Evolutionary conservation across 2,329 filamentous ascomycete species (phyloP).

Genomic region (Blastomyces gilchristii): DNA sequence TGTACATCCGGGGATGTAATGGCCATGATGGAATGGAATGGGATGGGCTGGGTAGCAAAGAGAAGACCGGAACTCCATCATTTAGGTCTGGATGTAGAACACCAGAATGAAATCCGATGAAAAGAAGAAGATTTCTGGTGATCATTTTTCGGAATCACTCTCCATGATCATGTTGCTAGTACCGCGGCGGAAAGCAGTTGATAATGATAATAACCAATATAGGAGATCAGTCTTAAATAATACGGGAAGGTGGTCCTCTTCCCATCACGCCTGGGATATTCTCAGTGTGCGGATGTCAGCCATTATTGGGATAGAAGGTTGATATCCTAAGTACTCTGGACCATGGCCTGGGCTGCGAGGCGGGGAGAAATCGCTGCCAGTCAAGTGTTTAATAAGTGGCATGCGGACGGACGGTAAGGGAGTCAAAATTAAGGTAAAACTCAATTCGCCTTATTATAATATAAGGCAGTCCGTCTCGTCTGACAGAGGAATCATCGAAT

Average conservation of each 20-base stretch:
- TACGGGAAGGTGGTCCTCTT: not conserved
- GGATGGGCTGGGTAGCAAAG: not conserved
- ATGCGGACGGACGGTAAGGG: not conserved
- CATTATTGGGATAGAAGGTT: not conserved
- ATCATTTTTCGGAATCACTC: not conserved
- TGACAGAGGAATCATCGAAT: not conserved
- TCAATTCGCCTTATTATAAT: not conserved
- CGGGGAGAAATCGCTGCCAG: not conserved
- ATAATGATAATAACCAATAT: not conserved
- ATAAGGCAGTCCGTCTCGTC: not conserved
- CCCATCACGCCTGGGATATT: not conserved
- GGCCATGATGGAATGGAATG: not conserved
- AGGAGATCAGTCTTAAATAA: not conserved
- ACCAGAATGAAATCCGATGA: not conserved
- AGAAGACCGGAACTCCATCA: too few species aligned
- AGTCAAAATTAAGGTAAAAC: not conserved
- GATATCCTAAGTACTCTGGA: not conserved
- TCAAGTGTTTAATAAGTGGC: too few species aligned
- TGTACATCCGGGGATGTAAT: not conserved
- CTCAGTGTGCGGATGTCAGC: not conserved
- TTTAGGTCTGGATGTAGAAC: too few species aligned
- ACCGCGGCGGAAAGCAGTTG: not conserved
- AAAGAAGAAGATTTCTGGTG: not conserved
- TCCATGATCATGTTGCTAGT: not conserved
- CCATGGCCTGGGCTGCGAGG: not conserved